Evolutionary conservation across 331 rosid genomes (phyloP).

Genomic region (Phaseolus coccineus): DNA sequence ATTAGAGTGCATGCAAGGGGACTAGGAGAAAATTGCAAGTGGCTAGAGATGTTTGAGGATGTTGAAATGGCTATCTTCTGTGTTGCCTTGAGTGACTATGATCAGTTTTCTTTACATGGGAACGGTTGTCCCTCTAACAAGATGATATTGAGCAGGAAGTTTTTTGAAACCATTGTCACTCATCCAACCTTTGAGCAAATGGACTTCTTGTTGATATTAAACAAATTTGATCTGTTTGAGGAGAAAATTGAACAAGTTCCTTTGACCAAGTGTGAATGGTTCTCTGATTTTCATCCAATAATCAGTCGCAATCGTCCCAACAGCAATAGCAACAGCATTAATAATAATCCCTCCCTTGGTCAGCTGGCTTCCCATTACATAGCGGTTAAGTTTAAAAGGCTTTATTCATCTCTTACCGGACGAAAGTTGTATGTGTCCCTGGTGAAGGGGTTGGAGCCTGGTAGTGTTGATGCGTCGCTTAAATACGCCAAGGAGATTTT

Average conservation of each 20-base stretch:
- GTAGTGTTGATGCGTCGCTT: constrained; percentile 79
- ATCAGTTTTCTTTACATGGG: constrained; percentile 71
- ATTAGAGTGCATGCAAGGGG: constrained; percentile 84
- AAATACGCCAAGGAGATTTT: constrained; percentile 89
- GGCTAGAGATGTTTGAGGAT: constrained; percentile 99
- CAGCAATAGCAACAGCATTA: constrained; percentile 74
- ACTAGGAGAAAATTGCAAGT: constrained; percentile 89
- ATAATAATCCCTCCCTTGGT: constrained; percentile 79
- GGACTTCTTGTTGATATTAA: constrained; percentile 90
- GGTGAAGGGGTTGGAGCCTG: constrained; percentile 88
- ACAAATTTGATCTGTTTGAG: constrained; percentile 86
- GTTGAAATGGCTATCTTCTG: constrained; percentile 91
- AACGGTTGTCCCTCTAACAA: constrained; percentile 73
- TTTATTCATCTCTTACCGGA: constrained; percentile 80
- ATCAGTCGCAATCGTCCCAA: constrained; percentile 69
- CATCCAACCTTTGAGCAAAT: constrained; percentile 92
- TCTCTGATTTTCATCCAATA: constrained; percentile 83
- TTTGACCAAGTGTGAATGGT: constrained; percentile 84
- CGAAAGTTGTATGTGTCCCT: constrained; percentile 76
- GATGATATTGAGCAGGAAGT: constrained; percentile 78
- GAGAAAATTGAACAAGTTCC: constrained; percentile 83
- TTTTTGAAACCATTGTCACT: constrained; percentile 81
- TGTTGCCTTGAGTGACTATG: constrained; percentile 87
- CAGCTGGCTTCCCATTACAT: constrained; percentile 82
- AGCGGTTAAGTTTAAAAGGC: constrained; percentile 91